Evolutionary conservation across 2,329 filamentous ascomycete genomes (phyloP).

Genomic region (Diplodia intermedia): DNA sequence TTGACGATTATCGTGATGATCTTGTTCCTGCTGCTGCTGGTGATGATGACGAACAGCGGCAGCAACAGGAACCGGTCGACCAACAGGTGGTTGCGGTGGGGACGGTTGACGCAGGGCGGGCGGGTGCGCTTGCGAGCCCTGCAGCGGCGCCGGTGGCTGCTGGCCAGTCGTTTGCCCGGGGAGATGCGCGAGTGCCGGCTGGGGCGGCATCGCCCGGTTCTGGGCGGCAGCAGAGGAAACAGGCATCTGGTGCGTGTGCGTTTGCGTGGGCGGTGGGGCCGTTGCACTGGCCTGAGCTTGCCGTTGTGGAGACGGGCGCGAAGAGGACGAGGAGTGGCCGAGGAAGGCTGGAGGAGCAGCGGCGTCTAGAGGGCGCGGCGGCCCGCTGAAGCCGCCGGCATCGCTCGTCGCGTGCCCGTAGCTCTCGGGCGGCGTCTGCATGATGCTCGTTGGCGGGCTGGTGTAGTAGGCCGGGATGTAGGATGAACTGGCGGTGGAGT

Average conservation of each 20-base stretch:
- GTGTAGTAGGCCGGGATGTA: conserved; percentile 27
- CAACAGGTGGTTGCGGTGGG: conserved; percentile 3
- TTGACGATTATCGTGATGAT: neutral
- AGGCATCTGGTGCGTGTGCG: neutral
- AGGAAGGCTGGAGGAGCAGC: neutral
- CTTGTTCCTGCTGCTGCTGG: conserved; percentile 3
- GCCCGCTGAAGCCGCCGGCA: conserved; percentile 9
- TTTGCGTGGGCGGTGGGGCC: conserved; percentile 5
- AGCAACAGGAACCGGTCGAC: conserved; percentile 1
- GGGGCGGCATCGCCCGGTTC: conserved; percentile 1
- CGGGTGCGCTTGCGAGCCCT: conserved; percentile 9
- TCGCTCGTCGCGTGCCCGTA: conserved; percentile 8
- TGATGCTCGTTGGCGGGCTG: conserved; percentile 27
- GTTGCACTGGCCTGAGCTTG: conserved; percentile 16
- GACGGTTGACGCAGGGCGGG: conserved; percentile 18
- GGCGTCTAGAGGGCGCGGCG: neutral
- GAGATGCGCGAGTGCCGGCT: conserved; percentile 3
- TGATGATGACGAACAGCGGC: neutral
- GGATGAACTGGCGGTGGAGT: conserved; percentile 27
- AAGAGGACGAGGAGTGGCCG: neutral
- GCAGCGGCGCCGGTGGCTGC: neutral
- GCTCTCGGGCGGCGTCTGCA: conserved; percentile 27
- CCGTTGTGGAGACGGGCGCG: conserved; percentile 12
- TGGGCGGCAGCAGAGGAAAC: neutral
- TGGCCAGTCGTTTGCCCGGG: conserved; percentile 2